Conservation (phyloP, 148 eudicot genomes). For the Fagopyrum tataricum region DNA sequence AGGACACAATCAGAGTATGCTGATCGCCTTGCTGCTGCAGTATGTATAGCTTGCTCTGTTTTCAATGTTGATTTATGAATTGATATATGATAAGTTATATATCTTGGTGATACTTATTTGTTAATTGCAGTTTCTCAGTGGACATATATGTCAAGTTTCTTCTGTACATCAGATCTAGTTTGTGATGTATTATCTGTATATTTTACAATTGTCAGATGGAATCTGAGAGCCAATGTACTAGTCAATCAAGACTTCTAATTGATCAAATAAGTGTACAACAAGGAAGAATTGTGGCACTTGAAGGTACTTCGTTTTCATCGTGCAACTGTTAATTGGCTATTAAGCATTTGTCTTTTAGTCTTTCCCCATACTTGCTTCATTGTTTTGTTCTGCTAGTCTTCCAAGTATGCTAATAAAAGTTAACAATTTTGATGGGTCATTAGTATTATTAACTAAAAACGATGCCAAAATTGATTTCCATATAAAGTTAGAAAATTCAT, state of each 20-base stretch:
- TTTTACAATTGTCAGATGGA: constrained; percentile 34
- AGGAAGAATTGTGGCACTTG: constrained; percentile 57
- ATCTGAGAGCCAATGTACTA: constrained; percentile 52
- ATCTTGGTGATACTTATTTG: constrained; percentile 5
- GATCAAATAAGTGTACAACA: constrained; percentile 86
- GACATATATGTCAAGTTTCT: not conserved
- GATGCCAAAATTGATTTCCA: not conserved
- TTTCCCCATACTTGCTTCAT: not conserved
- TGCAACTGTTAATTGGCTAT: constrained; percentile 16
- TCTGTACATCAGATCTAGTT: not conserved
- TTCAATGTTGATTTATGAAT: constrained; percentile 1
- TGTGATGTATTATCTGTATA: not conserved
- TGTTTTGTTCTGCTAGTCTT: constrained; percentile 1
- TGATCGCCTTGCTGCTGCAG: constrained; percentile 85
- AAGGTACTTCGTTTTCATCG: constrained; percentile 40
- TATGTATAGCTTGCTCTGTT: constrained; percentile 30
- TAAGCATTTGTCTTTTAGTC: constrained; percentile 7
- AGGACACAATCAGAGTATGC: constrained; percentile 79
- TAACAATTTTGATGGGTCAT: not conserved
- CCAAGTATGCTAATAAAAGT: not conserved
- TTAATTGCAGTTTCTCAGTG: not conserved
- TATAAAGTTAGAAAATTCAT: not conserved
- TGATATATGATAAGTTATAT: constrained; percentile 2
- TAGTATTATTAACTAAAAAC: not conserved
- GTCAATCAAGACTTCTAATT: constrained; percentile 54